These are phyloP conservation scores for Fusarium sp. DNA, from an alignment of 2,329 filamentous ascomycete species.

Conservation along the genomic window DNA sequence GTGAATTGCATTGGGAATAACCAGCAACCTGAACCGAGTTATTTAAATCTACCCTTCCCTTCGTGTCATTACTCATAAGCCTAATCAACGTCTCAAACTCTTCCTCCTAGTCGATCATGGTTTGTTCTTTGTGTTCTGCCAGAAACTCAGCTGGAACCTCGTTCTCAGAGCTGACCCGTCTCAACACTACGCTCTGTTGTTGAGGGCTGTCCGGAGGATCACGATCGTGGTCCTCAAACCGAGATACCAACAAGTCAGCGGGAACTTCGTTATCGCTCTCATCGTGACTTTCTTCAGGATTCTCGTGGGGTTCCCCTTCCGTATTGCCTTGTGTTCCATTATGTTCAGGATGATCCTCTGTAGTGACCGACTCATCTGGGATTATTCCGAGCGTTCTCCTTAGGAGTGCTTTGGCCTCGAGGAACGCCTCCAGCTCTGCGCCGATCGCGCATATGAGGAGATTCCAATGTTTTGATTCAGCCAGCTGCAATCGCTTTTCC, in stretches of 20 bases:
- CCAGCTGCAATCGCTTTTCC: slow-evolving; percentile 61
- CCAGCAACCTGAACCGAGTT: background rate
- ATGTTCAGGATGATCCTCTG: background rate
- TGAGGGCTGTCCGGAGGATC: slow-evolving; percentile 23
- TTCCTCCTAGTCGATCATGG: slow-evolving; percentile 22
- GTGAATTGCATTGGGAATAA: background rate
- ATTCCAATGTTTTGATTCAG: slow-evolving; percentile 75
- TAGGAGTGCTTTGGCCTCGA: slow-evolving; percentile 68
- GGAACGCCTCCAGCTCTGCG: slow-evolving; percentile 75
- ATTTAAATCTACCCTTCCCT: background rate
- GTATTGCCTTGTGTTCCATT: background rate
- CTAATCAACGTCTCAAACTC: slow-evolving; percentile 1
- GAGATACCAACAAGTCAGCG: slow-evolving; percentile 51
- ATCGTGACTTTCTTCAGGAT: slow-evolving; percentile 31
- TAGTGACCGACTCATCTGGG: slow-evolving; percentile 7
- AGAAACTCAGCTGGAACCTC: slow-evolving; percentile 65
- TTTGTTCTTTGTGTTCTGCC: slow-evolving; percentile 51
- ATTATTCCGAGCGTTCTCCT: slow-evolving; percentile 28
- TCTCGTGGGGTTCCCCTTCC: background rate
- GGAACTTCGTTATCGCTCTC: slow-evolving; percentile 57
- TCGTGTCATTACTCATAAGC: slow-evolving; percentile 25
- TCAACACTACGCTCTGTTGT: slow-evolving; percentile 22
- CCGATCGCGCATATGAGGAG: slow-evolving; percentile 79
- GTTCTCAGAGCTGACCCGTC: slow-evolving; percentile 50
- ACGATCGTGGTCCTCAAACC: slow-evolving; percentile 40